A percentile compares a stretch with the other conserved stretches of the same genome.
phyloP scores from a whole-genome alignment of 495 filamentous ascomycete species.

The Jackrogersella minutella region DNA sequence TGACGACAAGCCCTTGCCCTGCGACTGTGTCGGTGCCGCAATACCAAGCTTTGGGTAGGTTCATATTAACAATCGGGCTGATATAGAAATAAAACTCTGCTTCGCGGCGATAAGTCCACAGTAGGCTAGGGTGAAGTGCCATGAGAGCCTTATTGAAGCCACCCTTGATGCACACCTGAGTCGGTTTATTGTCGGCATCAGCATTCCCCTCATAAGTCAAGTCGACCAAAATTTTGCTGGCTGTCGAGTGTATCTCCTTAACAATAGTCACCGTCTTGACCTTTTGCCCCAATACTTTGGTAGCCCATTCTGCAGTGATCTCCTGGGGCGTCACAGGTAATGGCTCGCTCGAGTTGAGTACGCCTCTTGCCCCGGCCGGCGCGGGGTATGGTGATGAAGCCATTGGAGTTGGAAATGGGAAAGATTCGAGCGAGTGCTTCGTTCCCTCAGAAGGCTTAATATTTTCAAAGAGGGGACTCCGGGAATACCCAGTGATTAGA shows the following conservation, averaged over 20 bases:
- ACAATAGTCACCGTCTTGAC: conserved; percentile 9
- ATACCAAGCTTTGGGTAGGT: conserved; percentile 15
- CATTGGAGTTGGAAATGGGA: not conserved
- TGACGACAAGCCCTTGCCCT: conserved; percentile 14
- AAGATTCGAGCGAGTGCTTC: not conserved
- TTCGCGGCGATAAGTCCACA: conserved; percentile 20
- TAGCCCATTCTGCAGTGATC: conserved; percentile 21
- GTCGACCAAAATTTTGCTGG: conserved; percentile 19
- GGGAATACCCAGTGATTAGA: too few relatives aligned
- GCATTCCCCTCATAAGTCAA: conserved; percentile 3
- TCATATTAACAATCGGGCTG: conserved; percentile 6
- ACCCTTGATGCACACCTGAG: conserved; percentile 12
- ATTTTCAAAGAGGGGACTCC: too few relatives aligned
- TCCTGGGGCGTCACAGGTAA: conserved; percentile 10
- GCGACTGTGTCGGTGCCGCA: conserved; percentile 2
- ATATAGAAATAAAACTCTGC: conserved; percentile 16
- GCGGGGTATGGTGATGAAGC: conserved; percentile 3
- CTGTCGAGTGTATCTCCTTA: conserved; percentile 18
- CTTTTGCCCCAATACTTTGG: not conserved
- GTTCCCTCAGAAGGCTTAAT: not conserved
- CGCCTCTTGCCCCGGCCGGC: not conserved
- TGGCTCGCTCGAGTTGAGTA: conserved; percentile 1
- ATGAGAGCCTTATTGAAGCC: conserved; percentile 14
- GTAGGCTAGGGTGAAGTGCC: not conserved
- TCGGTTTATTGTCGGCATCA: not conserved